Base-by-base conservation (phyloP, 495 filamentous ascomycete species). In the Entonaema liquescens region DNA sequence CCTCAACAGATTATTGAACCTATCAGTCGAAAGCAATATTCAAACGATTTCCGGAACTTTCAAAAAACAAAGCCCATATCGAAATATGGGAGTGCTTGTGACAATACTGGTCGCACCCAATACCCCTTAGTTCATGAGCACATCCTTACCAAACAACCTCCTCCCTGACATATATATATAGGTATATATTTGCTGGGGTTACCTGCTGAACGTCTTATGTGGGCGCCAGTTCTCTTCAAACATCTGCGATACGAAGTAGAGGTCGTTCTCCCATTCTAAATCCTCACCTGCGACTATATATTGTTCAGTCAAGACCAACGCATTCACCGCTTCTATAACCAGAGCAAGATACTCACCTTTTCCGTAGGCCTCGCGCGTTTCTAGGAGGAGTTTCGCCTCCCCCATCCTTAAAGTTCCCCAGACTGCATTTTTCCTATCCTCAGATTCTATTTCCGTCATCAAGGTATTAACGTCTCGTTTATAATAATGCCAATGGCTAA, bases 401-500 rank as follows among this genome's bases (percentile, higher is more conserved):
- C 38, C 19, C 1, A 17, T 3, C 0, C 42, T 42, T 33, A 74
- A 62, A 9, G 66, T 42, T 23, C 65, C 73, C 70, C 71, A 74
- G 8, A 71, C 52, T 13, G 47, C 61, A 21, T 47, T 47, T 15
- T 59, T 57, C 23, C 67, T 68, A 1, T 63, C 53, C 35, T 70
- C 59, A 19, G 69, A 59, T 29, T 47, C 59, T 4, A 7, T 59
- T 6, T 67, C 65, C 35, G 11, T 47, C 44, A 49, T 57, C 35
- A 58, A 58, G 11, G 54, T 47, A 17, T 78, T 65, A 9, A 76
- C 23, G 28, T 74, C 62, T 7, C 75, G 65, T 23, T 76, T 78
- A 49, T 77, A 80, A 33, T 79, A 80, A 38, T 79, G 77, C 78
- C 78, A 80, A n/a, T 80, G 75, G 44, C 60, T 52, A 1, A 80